phyloP scores from a whole-genome alignment of 805 yeast species.

The Pichia thaimueangensis region DNA sequence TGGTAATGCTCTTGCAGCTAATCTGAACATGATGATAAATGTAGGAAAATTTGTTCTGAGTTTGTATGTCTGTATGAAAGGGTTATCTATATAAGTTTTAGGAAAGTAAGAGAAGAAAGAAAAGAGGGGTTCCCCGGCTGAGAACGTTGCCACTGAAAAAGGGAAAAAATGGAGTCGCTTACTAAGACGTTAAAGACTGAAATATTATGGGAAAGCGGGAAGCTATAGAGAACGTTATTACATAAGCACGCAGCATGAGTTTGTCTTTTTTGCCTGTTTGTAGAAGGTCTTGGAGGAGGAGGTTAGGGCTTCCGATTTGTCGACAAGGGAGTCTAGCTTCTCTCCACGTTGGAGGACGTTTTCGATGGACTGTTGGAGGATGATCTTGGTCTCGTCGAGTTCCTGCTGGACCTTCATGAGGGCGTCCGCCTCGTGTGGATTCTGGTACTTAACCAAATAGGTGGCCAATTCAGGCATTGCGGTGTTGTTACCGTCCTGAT shows the following conservation, averaged over 20 bases:
- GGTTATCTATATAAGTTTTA: too few relatives aligned
- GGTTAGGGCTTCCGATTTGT: constrained; percentile 89
- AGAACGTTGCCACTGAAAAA: too few relatives aligned
- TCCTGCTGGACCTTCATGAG: constrained; percentile 97
- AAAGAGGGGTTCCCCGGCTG: too few relatives aligned
- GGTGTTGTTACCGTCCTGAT: constrained; percentile 55
- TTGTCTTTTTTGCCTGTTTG: constrained; percentile 93
- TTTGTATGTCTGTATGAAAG: too few relatives aligned
- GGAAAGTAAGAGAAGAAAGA: too few relatives aligned
- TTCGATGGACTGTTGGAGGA: constrained; percentile 92
- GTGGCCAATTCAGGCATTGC: constrained; percentile 43
- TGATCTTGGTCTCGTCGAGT: constrained; percentile 94
- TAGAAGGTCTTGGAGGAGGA: constrained; percentile 88
- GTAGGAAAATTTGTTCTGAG: too few relatives aligned
- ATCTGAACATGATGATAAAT: constrained; percentile 1
- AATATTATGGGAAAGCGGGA: too few relatives aligned
- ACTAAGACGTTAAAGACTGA: too few relatives aligned
- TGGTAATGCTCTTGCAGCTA: too few relatives aligned
- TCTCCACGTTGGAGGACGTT: constrained; percentile 94
- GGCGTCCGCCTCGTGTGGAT: constrained; percentile 95
- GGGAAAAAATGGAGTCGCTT: too few relatives aligned
- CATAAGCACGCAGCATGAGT: constrained; percentile 79
- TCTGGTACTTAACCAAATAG: constrained; percentile 82
- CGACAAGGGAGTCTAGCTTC: constrained; percentile 87
- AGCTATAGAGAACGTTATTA: constrained; percentile 24